Conservation (phyloP, 129 eudicot species). For the Lactuca sativa region DNA sequence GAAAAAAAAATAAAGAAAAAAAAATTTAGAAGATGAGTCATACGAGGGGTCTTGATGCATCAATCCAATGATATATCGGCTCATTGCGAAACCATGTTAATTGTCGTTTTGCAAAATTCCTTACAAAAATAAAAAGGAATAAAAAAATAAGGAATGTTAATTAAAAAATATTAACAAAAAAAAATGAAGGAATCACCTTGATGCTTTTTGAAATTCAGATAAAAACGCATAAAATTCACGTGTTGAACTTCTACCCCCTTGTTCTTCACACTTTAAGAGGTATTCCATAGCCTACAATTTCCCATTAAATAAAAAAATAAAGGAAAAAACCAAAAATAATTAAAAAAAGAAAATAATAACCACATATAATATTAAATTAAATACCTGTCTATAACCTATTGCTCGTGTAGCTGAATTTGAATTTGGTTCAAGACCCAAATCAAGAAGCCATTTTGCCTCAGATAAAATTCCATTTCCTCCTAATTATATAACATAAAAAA, state of each 20-base stretch:
- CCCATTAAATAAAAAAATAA: constrained; percentile 5
- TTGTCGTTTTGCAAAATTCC: constrained; percentile 89
- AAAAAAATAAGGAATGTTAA: background rate
- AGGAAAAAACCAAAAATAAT: background rate
- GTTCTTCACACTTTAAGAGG: constrained; percentile 60
- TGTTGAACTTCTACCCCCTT: constrained; percentile 71
- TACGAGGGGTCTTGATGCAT: constrained; percentile 86
- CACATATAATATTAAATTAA: background rate
- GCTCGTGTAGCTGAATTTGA: constrained; percentile 96
- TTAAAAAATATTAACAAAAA: constrained; percentile 10
- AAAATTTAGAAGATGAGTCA: constrained; percentile 25
- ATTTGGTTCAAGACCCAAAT: constrained; percentile 86
- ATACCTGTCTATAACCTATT: constrained; percentile 94
- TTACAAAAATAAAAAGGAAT: constrained; percentile 33
- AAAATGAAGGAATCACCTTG: constrained; percentile 46
- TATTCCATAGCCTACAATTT: constrained; percentile 77
- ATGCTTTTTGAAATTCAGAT: constrained; percentile 83
- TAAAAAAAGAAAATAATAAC: constrained; percentile 1
- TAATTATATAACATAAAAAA: constrained; percentile 24
- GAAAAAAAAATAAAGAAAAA: constrained; percentile 4
- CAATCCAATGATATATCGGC: constrained; percentile 80
- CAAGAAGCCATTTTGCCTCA: constrained; percentile 94
- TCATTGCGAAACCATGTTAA: constrained; percentile 93
- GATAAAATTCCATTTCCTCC: constrained; percentile 79
- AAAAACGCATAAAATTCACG: constrained; percentile 59